Evolutionary conservation across 2,329 filamentous ascomycete genomes (phyloP).

Genomic region (Colletotrichum kahawae): DNA sequence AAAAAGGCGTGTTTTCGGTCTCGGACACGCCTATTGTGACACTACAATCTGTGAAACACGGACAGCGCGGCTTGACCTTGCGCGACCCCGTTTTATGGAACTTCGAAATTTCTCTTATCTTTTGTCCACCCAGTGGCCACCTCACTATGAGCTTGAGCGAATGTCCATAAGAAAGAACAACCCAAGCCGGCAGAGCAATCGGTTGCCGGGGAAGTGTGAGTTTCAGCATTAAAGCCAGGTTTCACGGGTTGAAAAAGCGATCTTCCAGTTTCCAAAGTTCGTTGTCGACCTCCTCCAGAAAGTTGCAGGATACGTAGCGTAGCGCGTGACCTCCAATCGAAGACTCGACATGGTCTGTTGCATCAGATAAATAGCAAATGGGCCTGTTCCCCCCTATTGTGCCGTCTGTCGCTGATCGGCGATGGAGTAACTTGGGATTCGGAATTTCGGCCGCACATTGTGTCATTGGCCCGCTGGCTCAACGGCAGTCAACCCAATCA

Average conservation of each 20-base stretch:
- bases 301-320: rapidly evolving
- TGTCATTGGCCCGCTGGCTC: neutral
- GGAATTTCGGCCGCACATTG: neutral
- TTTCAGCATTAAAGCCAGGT: neutral
- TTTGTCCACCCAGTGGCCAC: neutral
- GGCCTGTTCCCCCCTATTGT: neutral
- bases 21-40: neutral
- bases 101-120: neutral
- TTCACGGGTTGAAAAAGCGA: neutral
- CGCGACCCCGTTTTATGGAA: neutral
- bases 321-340: neutral
- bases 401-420: neutral
- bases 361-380: neutral
- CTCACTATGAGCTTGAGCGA: neutral
- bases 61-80: neutral
- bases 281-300: neutral
- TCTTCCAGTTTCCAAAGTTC: neutral
- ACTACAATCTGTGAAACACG: neutral
- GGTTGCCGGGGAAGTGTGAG: rapidly evolving
- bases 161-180: neutral
- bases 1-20: neutral
- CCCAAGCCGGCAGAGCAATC: neutral
- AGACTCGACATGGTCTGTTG: neutral
- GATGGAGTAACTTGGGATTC: neutral
- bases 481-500: neutral